Evolutionary conservation across 78 protist genomes (phyloP), one percentile per base, ranked within the genome.

Genomic region (Tieghemostelium lacteum): DNA sequence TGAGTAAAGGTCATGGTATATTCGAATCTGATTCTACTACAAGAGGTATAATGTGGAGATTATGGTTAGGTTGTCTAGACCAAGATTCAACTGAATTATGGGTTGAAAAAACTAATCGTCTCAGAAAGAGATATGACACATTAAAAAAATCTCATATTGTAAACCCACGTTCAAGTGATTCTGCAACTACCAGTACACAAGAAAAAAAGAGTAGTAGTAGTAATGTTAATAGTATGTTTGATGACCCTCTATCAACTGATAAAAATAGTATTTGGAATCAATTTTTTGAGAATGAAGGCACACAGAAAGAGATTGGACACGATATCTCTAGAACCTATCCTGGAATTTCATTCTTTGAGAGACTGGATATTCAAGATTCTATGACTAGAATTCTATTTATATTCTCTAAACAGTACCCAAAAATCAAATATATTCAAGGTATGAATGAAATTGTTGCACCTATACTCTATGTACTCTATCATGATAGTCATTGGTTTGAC

Each of bases 381-480:
- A 80, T 80, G 88, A 80, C 63, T 54, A 62, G 94, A 37, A 61
- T 94, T 1, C 69, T 94, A 29, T 89, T 91, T 58, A 62, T 94
- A 22, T 74, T 80, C 26, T 67, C 94, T 37, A 70, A 37, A 39
- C 92, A 89, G 61, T 57, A 88, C 63, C 89, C 94, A 50, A 45
- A 85, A 40, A 54, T 88, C 4, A 66, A 67, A 28, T 94, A 94
- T 40, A 36, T 87, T 26, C 96, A 94, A 65, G 96, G 96, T 19
- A 94, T 94, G 96, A 87, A 94, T 74, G 96, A 94, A 49, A 80
- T 94, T 26, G 55, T 94, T 1, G 96, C 95, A 37, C 96, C 96
- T 20, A 31, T 94, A 5, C 8, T 83, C 28, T 73, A 55, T 45
- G 12, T 89, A 3, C 28, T 71, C 24, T 54, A 70, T 22, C 26